phyloP scores from a whole-genome alignment of 495 filamentous ascomycete genomes.

The Penicillium cataractarum region DNA sequence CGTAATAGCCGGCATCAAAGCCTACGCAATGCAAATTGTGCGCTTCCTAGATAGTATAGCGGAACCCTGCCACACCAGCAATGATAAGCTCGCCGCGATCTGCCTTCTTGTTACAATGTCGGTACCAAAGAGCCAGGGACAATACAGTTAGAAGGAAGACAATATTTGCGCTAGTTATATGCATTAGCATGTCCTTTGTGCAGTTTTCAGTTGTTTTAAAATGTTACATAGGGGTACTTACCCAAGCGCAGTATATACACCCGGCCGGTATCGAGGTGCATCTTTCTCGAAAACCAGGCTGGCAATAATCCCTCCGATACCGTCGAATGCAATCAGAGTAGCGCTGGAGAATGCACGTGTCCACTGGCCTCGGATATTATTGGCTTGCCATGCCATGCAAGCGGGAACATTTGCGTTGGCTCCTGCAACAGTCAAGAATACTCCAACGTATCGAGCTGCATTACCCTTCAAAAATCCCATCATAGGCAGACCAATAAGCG shows the following conservation, averaged over 20 bases:
- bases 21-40: not conserved
- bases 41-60: not conserved
- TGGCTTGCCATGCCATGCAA: slow-evolving; percentile 58
- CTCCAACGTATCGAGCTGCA: slow-evolving; percentile 59
- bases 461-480: slow-evolving; percentile 41
- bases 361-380: slow-evolving; percentile 64
- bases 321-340: slow-evolving; percentile 48
- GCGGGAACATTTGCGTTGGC: slow-evolving; percentile 57
- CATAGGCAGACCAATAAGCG: slow-evolving; percentile 47
- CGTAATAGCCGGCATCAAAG: too few species aligned
- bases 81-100: slow-evolving; percentile 12
- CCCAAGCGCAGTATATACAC: slow-evolving; percentile 10
- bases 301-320: slow-evolving; percentile 59
- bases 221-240: not conserved
- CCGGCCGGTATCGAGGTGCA: slow-evolving; percentile 29
- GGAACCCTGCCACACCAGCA: slow-evolving; percentile 7
- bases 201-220: not conserved
- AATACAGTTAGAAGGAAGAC: not conserved
- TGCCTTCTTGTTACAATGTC: slow-evolving; percentile 3
- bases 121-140: slow-evolving; percentile 7
- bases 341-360: slow-evolving; percentile 59
- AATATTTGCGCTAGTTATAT: not conserved
- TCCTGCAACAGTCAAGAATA: slow-evolving; percentile 56
- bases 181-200: not conserved
- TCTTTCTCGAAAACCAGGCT: slow-evolving; percentile 57